Evolutionary conservation across 805 yeast genomes (phyloP).

Genomic region (Saturnispora serradocipensis): DNA sequence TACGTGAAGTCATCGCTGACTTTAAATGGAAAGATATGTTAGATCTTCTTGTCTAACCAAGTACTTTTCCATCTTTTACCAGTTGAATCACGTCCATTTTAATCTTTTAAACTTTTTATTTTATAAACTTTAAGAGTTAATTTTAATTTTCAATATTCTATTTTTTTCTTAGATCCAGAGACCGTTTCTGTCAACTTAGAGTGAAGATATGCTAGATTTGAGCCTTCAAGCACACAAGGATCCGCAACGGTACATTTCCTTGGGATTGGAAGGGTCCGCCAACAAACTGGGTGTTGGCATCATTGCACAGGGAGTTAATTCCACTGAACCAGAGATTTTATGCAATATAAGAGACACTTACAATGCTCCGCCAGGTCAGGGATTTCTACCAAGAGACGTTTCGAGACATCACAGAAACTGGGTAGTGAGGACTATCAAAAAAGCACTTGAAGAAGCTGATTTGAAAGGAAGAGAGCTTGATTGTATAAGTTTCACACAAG

Average conservation of each 20-base stretch:
- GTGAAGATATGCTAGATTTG: not conserved
- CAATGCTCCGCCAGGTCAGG: conserved; percentile 96
- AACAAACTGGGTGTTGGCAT: conserved; percentile 94
- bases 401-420: conserved; percentile 95
- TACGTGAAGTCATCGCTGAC: conserved; percentile 9
- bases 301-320: conserved; percentile 61
- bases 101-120: not conserved
- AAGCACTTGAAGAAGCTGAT: conserved; percentile 55
- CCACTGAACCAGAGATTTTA: conserved; percentile 39
- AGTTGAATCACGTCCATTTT: not conserved
- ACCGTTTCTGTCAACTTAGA: not conserved
- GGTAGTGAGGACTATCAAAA: conserved; percentile 71
- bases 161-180: not conserved
- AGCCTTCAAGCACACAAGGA: not conserved
- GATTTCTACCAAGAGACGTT: conserved; percentile 91
- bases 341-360: conserved; percentile 94
- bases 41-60: conserved; percentile 9
- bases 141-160: not conserved
- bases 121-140: not conserved
- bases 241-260: conserved; percentile 47
- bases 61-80: not conserved
- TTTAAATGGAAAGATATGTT: conserved; percentile 11
- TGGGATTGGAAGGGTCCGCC: conserved; percentile 96
- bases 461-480: conserved; percentile 46
- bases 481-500: conserved; percentile 89